A percentile compares a stretch with the other conserved stretches of the same genome.
Conservation (phyloP, 164 flowering plant genomes). For the Vitis rupestris region DNA sequence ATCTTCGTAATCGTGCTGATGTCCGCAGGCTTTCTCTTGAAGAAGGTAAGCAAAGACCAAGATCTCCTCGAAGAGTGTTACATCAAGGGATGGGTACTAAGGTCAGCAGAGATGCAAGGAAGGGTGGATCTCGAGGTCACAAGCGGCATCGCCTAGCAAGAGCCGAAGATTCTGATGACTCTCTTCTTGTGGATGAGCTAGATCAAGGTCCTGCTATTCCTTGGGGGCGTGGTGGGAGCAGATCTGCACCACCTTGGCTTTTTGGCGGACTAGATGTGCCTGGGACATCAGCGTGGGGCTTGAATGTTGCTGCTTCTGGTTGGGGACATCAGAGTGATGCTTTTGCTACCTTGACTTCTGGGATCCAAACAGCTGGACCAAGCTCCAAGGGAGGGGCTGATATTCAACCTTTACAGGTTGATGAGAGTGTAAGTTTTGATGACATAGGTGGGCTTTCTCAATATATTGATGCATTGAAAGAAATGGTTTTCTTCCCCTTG, state of each 20-base stretch:
- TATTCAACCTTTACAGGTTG: conserved; percentile 96
- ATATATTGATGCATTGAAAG: conserved; percentile 92
- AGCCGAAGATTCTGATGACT: conserved; percentile 95
- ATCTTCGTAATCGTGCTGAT: conserved; percentile 95
- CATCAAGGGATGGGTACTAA: conserved; percentile 93
- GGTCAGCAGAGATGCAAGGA: conserved; percentile 77
- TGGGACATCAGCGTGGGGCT: conserved; percentile 84
- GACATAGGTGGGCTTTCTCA: conserved; percentile 98
- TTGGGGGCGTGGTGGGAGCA: conserved; percentile 87
- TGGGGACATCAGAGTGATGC: conserved; percentile 96
- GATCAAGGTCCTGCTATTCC: conserved; percentile 93
- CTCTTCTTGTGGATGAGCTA: conserved; percentile 98
- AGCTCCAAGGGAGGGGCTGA: conserved; percentile 99
- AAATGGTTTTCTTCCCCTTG: conserved; percentile 98
- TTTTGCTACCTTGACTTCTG: conserved; percentile 59
- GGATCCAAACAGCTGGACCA: conserved; percentile 98
- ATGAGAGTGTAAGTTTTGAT: conserved; percentile 89
- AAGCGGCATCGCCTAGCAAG: conserved; percentile 79
- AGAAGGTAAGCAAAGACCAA: conserved; percentile 71
- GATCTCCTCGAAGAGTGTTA: conserved; percentile 87
- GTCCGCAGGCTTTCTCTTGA: conserved; percentile 76
- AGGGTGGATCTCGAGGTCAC: conserved; percentile 88
- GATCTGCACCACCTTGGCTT: conserved; percentile 90
- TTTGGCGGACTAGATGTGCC: conserved; percentile 91
- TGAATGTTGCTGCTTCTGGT: conserved; percentile 97